Conservation (phyloP, 768 basidiomycete genomes). For the Suillus ampliporus region DNA sequence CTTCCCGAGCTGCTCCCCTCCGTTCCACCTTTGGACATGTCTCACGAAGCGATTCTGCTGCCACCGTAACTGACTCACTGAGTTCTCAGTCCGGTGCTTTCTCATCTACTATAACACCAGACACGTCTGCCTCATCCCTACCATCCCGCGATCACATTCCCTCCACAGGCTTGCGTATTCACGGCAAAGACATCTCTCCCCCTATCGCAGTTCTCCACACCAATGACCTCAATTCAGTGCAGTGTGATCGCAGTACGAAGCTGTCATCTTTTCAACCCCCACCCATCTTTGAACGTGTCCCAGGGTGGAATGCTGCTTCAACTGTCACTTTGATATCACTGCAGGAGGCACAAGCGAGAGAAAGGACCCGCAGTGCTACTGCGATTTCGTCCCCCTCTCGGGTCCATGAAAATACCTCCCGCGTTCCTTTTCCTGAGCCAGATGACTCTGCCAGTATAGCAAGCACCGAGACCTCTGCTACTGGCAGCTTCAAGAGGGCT, state of each 20-base stretch:
- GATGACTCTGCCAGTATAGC: slow-evolving; percentile 34
- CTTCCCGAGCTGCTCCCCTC: slow-evolving; percentile 34
- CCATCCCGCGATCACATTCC: slow-evolving; percentile 22
- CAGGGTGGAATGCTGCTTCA: slow-evolving; percentile 59
- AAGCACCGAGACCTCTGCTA: slow-evolving; percentile 23
- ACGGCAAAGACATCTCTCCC: slow-evolving; percentile 60
- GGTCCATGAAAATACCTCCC: slow-evolving; percentile 31
- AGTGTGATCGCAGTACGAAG: slow-evolving; percentile 34
- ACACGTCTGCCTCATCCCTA: slow-evolving; percentile 37
- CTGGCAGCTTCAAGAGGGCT: slow-evolving; percentile 27
- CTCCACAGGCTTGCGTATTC: slow-evolving; percentile 30
- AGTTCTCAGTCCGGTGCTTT: slow-evolving; percentile 44
- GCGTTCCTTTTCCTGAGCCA: slow-evolving; percentile 38
- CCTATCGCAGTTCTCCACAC: slow-evolving; percentile 51
- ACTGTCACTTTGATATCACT: slow-evolving; percentile 73
- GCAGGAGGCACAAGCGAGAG: slow-evolving; percentile 75
- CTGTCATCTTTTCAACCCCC: slow-evolving; percentile 41
- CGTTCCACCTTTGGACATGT: slow-evolving; percentile 40
- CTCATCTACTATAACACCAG: slow-evolving; percentile 41
- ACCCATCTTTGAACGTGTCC: slow-evolving; percentile 36
- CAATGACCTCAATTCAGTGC: slow-evolving; percentile 28
- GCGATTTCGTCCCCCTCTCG: slow-evolving; percentile 33
- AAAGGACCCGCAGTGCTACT: slow-evolving; percentile 62
- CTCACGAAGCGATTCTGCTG: slow-evolving; percentile 54
- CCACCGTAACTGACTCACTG: slow-evolving; percentile 54